Evolutionary conservation across 169 alveolate genomes (phyloP).

Genomic region (Miamiensis avidus): DNA sequence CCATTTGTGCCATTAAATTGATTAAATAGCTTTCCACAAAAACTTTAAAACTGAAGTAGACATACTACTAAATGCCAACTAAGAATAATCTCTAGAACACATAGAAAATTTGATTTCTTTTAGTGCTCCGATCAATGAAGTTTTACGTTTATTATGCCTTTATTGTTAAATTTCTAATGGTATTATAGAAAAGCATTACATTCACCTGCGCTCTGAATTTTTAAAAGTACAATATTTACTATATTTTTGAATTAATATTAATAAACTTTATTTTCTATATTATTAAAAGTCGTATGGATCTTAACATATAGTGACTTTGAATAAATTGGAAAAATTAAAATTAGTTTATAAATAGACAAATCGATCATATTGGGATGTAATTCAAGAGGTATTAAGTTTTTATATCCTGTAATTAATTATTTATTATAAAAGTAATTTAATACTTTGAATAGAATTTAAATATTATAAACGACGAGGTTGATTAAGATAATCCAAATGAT

Average conservation of each 20-base stretch:
- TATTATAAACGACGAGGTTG: conserved; percentile 52
- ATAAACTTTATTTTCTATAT: too few relatives aligned
- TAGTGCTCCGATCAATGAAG: conserved; percentile 13
- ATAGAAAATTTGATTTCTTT: conserved; percentile 30
- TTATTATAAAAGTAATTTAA: background rate
- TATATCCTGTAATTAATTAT: background rate
- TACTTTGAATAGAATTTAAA: conserved; percentile 27
- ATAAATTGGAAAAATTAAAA: conserved; percentile 23
- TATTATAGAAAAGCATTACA: conserved; percentile 1
- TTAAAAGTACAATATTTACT: background rate
- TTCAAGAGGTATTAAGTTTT: conserved; percentile 6
- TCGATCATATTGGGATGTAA: conserved; percentile 11
- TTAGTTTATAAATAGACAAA: conserved; percentile 24
- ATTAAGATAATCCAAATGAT: conserved; percentile 60
- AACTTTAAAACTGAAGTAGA: background rate
- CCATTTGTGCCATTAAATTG: background rate
- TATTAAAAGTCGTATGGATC: background rate
- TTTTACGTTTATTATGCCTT: conserved; percentile 24
- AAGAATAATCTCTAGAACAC: conserved; percentile 13
- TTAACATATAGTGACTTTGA: conserved; percentile 18
- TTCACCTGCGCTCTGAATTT: background rate
- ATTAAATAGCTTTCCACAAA: too few relatives aligned
- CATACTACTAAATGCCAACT: background rate
- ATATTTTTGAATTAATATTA: too few relatives aligned
- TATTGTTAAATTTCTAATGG: conserved; percentile 31